Evolutionary conservation across 441 rosid species (phyloP).

Genomic region (Kokia cookei): DNA sequence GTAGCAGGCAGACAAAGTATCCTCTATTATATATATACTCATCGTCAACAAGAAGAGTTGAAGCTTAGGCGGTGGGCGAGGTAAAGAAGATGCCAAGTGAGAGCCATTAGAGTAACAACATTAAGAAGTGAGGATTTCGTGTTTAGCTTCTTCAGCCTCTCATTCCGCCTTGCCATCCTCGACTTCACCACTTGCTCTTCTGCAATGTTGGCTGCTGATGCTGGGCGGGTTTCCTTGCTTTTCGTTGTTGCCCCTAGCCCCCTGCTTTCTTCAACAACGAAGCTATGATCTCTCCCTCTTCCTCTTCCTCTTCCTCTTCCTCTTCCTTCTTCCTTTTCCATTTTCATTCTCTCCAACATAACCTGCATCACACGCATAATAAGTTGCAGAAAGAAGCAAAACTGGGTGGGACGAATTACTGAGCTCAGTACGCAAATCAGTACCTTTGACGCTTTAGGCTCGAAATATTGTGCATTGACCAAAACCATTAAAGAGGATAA

Average conservation of each 20-base stretch:
- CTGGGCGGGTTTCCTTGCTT: neutral
- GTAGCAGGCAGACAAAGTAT: too few relatives aligned
- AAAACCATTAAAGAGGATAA: slow-evolving; percentile 36
- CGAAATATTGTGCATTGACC: slow-evolving; percentile 47
- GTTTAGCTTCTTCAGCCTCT: slow-evolving; percentile 60
- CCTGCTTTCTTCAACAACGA: neutral
- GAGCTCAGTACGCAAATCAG: too few relatives aligned
- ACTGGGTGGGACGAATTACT: too few relatives aligned
- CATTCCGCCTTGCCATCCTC: slow-evolving; percentile 28
- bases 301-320: neutral
- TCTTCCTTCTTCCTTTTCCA: neutral
- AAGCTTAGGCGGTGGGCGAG: slow-evolving; percentile 33
- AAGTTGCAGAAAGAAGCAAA: too few relatives aligned
- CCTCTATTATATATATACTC: too few relatives aligned
- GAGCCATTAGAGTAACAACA: slow-evolving; percentile 45
- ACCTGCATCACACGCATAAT: neutral
- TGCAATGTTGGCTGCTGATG: neutral
- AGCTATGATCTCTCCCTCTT: neutral
- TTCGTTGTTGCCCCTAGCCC: neutral
- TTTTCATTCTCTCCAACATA: neutral
- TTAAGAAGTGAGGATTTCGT: slow-evolving; percentile 58
- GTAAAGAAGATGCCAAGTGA: slow-evolving; percentile 64
- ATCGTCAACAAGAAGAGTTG: slow-evolving; percentile 10
- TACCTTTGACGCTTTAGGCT: slow-evolving; percentile 77
- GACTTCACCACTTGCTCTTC: slow-evolving; percentile 25